Percentiles rank a stretch among this genome's conserved stretches.
phyloP scores from a whole-genome alignment of 345 rosid genomes.

The Toxicodendron radicans region DNA sequence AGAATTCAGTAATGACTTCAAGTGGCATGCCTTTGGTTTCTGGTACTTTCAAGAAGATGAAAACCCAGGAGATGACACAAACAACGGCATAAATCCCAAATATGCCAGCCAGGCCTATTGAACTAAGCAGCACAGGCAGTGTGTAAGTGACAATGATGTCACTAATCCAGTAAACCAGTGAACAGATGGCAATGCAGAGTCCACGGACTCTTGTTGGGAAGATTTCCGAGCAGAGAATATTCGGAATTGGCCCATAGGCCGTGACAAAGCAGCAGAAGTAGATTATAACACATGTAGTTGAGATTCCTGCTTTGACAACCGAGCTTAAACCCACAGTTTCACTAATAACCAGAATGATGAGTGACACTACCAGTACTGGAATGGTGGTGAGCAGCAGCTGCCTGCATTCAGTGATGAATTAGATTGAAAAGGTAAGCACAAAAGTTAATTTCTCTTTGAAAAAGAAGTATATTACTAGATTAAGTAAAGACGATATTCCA shows the following conservation, averaged over 20 bases:
- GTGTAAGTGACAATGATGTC: conserved; percentile 92
- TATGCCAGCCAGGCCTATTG: conserved; percentile 76
- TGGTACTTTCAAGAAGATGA: conserved; percentile 88
- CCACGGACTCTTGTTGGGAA: conserved; percentile 98
- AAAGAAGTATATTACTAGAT: neutral
- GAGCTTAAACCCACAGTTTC: conserved; percentile 53
- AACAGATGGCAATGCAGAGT: conserved; percentile 91
- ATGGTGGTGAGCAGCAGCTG: conserved; percentile 73
- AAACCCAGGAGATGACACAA: conserved; percentile 76
- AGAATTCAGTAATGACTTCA: conserved; percentile 96
- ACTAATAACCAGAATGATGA: conserved; percentile 59
- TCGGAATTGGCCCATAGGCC: conserved; percentile 92
- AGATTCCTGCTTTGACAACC: conserved; percentile 59
- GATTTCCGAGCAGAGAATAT: conserved; percentile 95
- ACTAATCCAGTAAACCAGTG: conserved; percentile 78
- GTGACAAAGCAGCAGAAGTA: conserved; percentile 91
- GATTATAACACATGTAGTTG: conserved; percentile 72
- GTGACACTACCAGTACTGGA: conserved; percentile 74
- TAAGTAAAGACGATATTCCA: neutral
- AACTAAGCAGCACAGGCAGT: conserved; percentile 76
- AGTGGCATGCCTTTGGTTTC: conserved; percentile 99
- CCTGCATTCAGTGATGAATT: conserved; percentile 46
- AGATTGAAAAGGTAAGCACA: neutral
- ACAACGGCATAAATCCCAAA: conserved; percentile 78
- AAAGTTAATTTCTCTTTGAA: neutral